Conservation (phyloP, 495 filamentous ascomycete genomes). For the Neurospora terricola region DNA sequence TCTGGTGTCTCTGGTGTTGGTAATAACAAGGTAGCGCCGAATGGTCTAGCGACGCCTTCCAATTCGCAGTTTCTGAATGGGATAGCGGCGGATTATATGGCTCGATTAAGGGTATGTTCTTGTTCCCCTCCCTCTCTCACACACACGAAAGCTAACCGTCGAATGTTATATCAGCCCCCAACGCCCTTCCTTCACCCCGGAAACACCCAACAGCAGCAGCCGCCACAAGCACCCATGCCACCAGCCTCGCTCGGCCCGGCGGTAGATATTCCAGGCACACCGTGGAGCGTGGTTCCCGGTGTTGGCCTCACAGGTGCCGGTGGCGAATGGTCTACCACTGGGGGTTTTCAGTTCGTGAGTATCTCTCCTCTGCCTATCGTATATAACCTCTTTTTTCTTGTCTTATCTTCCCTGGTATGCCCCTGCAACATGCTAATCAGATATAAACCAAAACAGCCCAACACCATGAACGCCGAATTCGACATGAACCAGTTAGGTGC, state of each 20-base stretch:
- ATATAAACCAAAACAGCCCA: background rate
- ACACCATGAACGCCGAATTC: background rate
- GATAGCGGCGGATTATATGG: background rate
- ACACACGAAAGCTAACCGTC: background rate
- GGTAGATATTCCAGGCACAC: slow-evolving; percentile 2
- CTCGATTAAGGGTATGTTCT: background rate
- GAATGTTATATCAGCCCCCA: background rate
- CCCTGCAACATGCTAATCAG: background rate
- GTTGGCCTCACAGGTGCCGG: background rate
- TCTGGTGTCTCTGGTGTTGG: background rate
- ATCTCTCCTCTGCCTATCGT: background rate
- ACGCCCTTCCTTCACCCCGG: background rate
- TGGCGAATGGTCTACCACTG: background rate
- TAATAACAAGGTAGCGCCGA: background rate
- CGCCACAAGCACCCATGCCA: background rate
- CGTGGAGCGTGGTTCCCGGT: background rate
- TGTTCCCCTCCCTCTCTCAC: background rate
- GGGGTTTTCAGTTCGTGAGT: background rate
- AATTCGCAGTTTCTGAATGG: background rate
- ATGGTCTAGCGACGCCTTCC: background rate
- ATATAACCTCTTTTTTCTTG: background rate
- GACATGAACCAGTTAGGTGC: background rate
- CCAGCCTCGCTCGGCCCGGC: background rate
- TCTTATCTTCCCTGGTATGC: background rate
- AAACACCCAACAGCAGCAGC: background rate